Conservation (phyloP, 2,329 filamentous ascomycete species). For the Pleoardoris graminearum region DNA sequence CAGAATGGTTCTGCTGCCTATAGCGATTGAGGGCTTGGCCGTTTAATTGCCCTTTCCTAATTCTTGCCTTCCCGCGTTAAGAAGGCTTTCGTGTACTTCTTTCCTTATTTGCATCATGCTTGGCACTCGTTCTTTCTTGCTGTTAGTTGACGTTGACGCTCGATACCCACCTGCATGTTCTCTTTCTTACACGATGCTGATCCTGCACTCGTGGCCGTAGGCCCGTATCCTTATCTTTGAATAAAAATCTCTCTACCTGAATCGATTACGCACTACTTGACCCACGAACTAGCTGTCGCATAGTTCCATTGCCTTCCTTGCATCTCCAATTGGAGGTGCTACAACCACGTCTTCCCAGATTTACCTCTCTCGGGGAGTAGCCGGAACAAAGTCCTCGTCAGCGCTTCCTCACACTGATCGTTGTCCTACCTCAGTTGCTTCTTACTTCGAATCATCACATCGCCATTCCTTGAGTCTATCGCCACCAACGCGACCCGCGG, state of each 20-base stretch:
- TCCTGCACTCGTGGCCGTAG: not conserved
- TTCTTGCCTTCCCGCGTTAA: not conserved
- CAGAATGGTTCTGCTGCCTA: slow-evolving; percentile 24
- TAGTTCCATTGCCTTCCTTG: not conserved
- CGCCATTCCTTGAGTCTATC: slow-evolving; percentile 19
- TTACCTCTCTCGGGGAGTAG: slow-evolving; percentile 51
- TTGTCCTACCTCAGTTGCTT: slow-evolving; percentile 17
- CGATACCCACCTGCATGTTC: slow-evolving; percentile 19
- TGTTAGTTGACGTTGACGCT: slow-evolving; percentile 12
- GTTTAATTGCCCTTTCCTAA: not conserved
- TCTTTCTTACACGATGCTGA: not conserved
- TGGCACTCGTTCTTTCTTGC: slow-evolving; percentile 1
- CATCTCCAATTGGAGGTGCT: slow-evolving; percentile 31
- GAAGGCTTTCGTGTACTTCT: slow-evolving; percentile 21
- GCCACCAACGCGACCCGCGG: slow-evolving; percentile 2
- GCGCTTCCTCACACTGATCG: slow-evolving; percentile 22
- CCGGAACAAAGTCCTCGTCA: slow-evolving; percentile 39
- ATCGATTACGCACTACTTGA: too few relatives aligned
- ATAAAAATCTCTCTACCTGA: not conserved
- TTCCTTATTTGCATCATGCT: not conserved
- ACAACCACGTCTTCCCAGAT: slow-evolving; percentile 54
- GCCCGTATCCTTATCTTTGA: not conserved
- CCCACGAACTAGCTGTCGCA: not conserved
- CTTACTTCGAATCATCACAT: slow-evolving; percentile 22
- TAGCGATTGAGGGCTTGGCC: slow-evolving; percentile 14